Evolutionary conservation across 495 filamentous ascomycete species (phyloP), one percentile per base, ranked within the genome.

Genomic region (Hypoxylon trugodes): DNA sequence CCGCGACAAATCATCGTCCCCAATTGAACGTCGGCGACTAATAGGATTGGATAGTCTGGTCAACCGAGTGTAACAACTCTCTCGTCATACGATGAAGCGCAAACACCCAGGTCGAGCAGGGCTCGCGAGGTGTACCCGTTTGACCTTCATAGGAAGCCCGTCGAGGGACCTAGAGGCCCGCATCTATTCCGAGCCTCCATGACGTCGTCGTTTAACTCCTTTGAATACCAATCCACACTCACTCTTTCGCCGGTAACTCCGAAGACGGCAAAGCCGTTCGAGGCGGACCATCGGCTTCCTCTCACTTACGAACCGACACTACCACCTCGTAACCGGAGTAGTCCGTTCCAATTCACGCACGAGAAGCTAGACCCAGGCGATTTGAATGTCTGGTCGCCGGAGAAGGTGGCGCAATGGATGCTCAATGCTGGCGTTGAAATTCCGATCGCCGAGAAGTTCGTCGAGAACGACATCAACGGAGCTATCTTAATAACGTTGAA

Each of bases 401-500:
- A 83, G 50, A 85, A 96, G 62, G 95, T 97, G 35, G 90, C 86
- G 5, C 73, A 79, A 22, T 96, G 91, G 90, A 89, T 97, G 89
- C 80, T 83, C 19, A 85, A 83, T 41, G 76, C 81, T 1, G 88
- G 89, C 4, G 86, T 91, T 63, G 92, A 97, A 50, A 76, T 84
- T 8, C 75, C 79, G 0, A 77, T 93, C 33, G 83, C 94, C n/a
- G 86, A 96, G 48, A 90, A 87, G 67, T 97, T 98, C 64, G 81
- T 90, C 52, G 80, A 84, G 61, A 94, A 98, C 74, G 95, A 98
- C 69, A 97, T 98, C 72, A 88, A 88, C 18, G 95, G 95, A 0
- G 76, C 86, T 2, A 87, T 97, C 45, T 80, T 98, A 1, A 85
- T 94, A 19, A 88, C 90, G 12, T 78, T 98, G n/a, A 89, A 96